Conservation (phyloP, 1,284 basidiomycete genomes). For the Rhodotorula sp. region DNA sequence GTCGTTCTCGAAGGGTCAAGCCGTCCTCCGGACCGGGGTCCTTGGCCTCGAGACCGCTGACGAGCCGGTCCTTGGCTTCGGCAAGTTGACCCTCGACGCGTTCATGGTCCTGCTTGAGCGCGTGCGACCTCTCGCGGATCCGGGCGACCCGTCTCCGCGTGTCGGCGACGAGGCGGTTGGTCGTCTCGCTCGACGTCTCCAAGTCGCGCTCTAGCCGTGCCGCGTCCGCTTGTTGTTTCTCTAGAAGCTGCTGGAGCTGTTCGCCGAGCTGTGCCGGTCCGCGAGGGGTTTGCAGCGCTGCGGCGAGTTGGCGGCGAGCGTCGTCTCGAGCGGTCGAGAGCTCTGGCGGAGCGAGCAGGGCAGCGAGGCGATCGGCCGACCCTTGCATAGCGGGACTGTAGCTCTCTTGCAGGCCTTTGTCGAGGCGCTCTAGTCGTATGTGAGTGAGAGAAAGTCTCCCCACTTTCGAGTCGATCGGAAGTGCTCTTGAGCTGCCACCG, state of each 20-base stretch:
- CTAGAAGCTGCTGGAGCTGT: not conserved
- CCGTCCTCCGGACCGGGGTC: not conserved
- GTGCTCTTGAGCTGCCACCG: not conserved
- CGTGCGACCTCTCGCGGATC: slow-evolving; percentile 3
- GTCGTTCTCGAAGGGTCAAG: slow-evolving; percentile 70
- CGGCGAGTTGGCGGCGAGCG: slow-evolving; percentile 2
- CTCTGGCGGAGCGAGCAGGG: slow-evolving; percentile 15
- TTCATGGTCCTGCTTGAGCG: not conserved
- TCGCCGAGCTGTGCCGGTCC: slow-evolving; percentile 11
- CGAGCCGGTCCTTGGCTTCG: slow-evolving; percentile 1
- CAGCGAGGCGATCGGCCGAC: slow-evolving; percentile 1
- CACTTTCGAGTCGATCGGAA: too few relatives aligned
- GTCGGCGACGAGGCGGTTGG: not conserved
- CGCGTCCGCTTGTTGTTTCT: not conserved
- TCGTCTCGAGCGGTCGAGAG: not conserved
- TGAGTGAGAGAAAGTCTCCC: too few relatives aligned
- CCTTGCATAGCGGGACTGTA: too few relatives aligned
- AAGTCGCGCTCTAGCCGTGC: slow-evolving; percentile 5
- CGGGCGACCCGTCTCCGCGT: not conserved
- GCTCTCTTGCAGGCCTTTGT: too few relatives aligned
- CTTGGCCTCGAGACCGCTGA: slow-evolving; percentile 7
- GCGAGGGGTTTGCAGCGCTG: slow-evolving; percentile 10
- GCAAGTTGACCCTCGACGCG: not conserved
- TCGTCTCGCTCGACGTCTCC: not conserved
- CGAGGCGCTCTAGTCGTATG: too few relatives aligned